Evolutionary conservation across 139 green algal genomes (phyloP).

Genomic region (Yamagishiella unicocca): DNA sequence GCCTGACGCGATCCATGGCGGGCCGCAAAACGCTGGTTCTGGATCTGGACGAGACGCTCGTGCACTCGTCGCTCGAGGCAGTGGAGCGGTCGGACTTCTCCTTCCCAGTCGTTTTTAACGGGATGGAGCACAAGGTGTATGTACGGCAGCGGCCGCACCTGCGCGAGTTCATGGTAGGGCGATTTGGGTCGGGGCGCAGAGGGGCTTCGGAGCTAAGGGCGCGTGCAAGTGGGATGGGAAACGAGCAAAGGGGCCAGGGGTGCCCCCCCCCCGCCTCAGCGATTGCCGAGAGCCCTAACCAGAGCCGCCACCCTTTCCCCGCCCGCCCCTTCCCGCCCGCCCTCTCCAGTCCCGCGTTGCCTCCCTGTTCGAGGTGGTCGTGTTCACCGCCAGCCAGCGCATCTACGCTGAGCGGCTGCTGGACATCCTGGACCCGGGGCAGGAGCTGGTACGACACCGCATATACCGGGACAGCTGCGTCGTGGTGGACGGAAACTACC

Average conservation of each 20-base stretch:
- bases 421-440: conserved; percentile 84
- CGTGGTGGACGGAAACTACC: conserved; percentile 83
- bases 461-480: conserved; percentile 96
- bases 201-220: neutral
- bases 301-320: no score
- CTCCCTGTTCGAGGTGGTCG: conserved; percentile 71
- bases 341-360: conserved; percentile 54
- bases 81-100: conserved; percentile 89
- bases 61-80: conserved; percentile 97
- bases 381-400: conserved; percentile 93
- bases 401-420: conserved; percentile 95
- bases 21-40: conserved; percentile 92
- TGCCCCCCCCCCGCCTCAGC: no score
- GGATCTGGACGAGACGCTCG: conserved; percentile 98
- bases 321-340: neutral
- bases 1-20: conserved; percentile 50
- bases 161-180: conserved; percentile 93
- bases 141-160: conserved; percentile 95
- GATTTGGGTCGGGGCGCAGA: neutral
- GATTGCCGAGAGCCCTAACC: no score
- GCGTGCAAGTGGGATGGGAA: neutral
- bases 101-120: conserved; percentile 84
- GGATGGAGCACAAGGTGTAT: conserved; percentile 88
- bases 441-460: conserved; percentile 81
- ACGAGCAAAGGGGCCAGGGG: neutral